Evolutionary conservation across 495 filamentous ascomycete species (phyloP).

Genomic region (Daldinia grandis): DNA sequence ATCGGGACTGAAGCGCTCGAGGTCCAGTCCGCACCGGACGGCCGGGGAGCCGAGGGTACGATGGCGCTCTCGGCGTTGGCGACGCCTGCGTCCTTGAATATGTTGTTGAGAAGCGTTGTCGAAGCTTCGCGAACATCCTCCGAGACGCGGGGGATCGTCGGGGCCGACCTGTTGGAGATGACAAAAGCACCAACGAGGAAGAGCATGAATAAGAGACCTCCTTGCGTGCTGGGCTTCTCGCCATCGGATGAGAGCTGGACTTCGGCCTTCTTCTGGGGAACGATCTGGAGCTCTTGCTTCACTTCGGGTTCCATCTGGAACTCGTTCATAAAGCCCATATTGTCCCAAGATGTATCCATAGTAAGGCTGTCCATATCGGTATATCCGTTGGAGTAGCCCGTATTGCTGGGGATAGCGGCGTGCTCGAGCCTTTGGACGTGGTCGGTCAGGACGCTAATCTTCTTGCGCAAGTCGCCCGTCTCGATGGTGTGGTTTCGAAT

Average conservation of each 20-base stretch:
- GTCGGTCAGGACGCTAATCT: constrained; percentile 86
- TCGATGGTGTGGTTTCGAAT: constrained; percentile 90
- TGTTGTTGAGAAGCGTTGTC: constrained; percentile 85
- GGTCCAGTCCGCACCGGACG: constrained; percentile 60
- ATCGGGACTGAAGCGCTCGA: constrained; percentile 58
- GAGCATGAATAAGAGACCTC: constrained; percentile 78
- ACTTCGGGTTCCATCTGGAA: constrained; percentile 61
- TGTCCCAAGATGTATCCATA: constrained; percentile 84
- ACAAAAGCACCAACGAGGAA: constrained; percentile 97
- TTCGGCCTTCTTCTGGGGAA: constrained; percentile 66
- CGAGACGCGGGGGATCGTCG: constrained; percentile 81
- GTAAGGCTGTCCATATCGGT: constrained; percentile 81
- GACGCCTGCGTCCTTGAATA: constrained; percentile 82
- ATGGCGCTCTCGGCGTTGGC: constrained; percentile 54
- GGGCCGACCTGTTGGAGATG: constrained; percentile 79
- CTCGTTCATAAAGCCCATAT: constrained; percentile 76
- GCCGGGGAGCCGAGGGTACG: constrained; percentile 58
- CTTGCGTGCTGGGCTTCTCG: constrained; percentile 70
- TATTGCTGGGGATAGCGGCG: constrained; percentile 64
- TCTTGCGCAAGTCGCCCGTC: constrained; percentile 94
- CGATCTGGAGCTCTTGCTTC: constrained; percentile 64
- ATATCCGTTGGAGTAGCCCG: constrained; percentile 72
- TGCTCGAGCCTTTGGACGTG: constrained; percentile 82
- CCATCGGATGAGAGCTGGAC: constrained; percentile 60
- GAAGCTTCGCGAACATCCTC: constrained; percentile 94